Evolutionary conservation across 768 basidiomycete species (phyloP).

Genomic region (Cystobasidium onofrii): DNA sequence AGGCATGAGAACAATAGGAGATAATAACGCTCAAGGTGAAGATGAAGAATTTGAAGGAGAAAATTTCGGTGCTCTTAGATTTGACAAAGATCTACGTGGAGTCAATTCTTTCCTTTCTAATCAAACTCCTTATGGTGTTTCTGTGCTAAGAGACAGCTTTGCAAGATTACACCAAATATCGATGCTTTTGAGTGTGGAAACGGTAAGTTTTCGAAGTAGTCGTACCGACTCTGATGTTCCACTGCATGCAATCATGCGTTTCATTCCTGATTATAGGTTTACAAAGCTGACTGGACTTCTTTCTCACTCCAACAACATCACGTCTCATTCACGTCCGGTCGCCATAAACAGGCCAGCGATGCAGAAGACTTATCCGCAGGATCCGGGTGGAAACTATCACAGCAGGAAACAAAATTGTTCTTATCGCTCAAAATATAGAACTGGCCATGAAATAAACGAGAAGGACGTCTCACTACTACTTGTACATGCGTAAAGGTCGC

Average conservation of each 20-base stretch:
- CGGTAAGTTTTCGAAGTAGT: slow-evolving; percentile 34
- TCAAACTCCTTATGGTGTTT: slow-evolving; percentile 81
- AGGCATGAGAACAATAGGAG: background rate
- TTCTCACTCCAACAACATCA: background rate
- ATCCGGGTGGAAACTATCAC: slow-evolving; percentile 25
- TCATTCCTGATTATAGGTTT: too few relatives aligned
- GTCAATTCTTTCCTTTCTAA: slow-evolving; percentile 73
- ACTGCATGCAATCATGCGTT: too few relatives aligned
- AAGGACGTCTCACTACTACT: too few relatives aligned
- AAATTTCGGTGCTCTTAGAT: slow-evolving; percentile 88
- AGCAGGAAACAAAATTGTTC: slow-evolving; percentile 13
- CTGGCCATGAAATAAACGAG: too few relatives aligned
- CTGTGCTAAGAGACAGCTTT: slow-evolving; percentile 70
- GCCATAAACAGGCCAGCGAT: slow-evolving; percentile 1
- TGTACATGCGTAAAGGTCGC: too few relatives aligned
- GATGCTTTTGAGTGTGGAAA: slow-evolving; percentile 66
- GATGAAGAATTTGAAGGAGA: background rate
- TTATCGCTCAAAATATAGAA: slow-evolving; percentile 3
- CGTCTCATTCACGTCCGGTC: background rate
- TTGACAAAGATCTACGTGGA: slow-evolving; percentile 82
- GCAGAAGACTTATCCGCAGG: slow-evolving; percentile 13
- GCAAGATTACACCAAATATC: slow-evolving; percentile 84
- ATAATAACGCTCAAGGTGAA: background rate
- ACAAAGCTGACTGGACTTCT: background rate
- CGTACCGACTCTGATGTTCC: too few relatives aligned